These are phyloP conservation scores for Pelargonium nanum DNA, from an alignment of 345 rosid species.

Conservation along the genomic window DNA sequence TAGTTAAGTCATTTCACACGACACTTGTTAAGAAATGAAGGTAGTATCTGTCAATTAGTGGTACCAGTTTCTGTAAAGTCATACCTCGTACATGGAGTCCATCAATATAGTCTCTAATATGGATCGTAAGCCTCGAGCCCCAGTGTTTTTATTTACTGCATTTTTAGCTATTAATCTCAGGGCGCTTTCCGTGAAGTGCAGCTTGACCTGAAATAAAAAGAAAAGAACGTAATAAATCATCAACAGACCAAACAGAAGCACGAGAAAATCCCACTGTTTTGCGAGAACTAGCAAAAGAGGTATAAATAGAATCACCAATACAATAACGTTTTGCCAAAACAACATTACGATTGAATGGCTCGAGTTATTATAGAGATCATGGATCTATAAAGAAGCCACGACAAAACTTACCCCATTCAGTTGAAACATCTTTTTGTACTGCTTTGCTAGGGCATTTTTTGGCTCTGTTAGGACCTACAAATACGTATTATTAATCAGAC, in stretches of 20 bases:
- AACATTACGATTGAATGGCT: too few species aligned
- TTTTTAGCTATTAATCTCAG: slow-evolving; percentile 71
- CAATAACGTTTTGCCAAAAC: too few species aligned
- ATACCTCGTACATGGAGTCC: slow-evolving; percentile 99
- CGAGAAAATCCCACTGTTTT: not conserved
- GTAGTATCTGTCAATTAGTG: too few species aligned
- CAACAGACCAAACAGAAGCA: slow-evolving; percentile 4
- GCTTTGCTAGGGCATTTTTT: slow-evolving; percentile 93
- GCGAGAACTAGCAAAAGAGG: too few species aligned
- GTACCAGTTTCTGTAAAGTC: not conserved
- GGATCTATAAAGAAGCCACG: slow-evolving; percentile 1
- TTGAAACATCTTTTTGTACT: slow-evolving; percentile 85
- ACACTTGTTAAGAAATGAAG: not conserved
- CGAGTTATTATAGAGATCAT: not conserved
- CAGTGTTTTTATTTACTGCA: slow-evolving; percentile 80
- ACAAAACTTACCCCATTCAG: slow-evolving; percentile 68
- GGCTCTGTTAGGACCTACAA: slow-evolving; percentile 85
- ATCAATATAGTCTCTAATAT: slow-evolving; percentile 79
- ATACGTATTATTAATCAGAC: too few species aligned
- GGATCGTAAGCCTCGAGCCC: slow-evolving; percentile 87
- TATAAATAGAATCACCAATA: not conserved
- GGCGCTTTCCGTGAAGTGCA: slow-evolving; percentile 70
- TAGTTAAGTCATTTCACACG: too few species aligned
- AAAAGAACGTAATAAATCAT: slow-evolving; percentile 3
- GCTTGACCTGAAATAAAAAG: slow-evolving; percentile 52